Base-by-base conservation (phyloP, 371 early-diverging fungal genomes). In the Mucor lusitanicus region DNA sequence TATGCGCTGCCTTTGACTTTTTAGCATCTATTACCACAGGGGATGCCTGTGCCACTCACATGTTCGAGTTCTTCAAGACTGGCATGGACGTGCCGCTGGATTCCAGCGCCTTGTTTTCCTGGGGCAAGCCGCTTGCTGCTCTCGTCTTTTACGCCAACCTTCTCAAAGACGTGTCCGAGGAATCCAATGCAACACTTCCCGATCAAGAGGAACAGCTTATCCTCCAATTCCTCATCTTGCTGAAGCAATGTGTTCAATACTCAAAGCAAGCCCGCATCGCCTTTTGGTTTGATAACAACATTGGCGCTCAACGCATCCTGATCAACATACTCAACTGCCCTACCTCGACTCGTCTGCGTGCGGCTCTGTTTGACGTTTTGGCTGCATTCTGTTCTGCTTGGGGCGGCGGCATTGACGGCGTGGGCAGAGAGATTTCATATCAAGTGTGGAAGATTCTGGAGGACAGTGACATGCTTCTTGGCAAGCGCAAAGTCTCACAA, bases 211-310 rank as follows among this genome's bases (percentile, higher is more conserved):
- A 78, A 25, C 54, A 64, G 0, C 59, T 79, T 6, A 50, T 83
- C 11, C 46, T 59, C 6, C 68, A 61, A 17, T 80, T 83, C 30
- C 44, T 80, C 21, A 37, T 59, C 13, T 62, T 81, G 1, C 57
- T 80, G 11, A 67, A 76, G 42, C 81, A 81, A 64, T 75, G 75
- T n/a, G 77, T 80, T 0, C 76, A 77, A 37, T 81, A 83, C 44
- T 76, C 72, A 4, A 33, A 55, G 17, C 75, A 71, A 8, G 81
- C 81, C 6, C 70, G 81, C 35, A 25, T 30, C 2, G 39, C 64
- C 2, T 70, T 83, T 17, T 83, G 81, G 79, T 39, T 35, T 8
- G 57, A 61, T 25, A 19, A 19, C 21, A 25, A 3, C 17, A 40
- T 65, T 21, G 59, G 37, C 7, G 6, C 23, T 17, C 58, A 63